phyloP scores from a whole-genome alignment of 2,329 filamentous ascomycete species.

The Xylaria sp. region DNA sequence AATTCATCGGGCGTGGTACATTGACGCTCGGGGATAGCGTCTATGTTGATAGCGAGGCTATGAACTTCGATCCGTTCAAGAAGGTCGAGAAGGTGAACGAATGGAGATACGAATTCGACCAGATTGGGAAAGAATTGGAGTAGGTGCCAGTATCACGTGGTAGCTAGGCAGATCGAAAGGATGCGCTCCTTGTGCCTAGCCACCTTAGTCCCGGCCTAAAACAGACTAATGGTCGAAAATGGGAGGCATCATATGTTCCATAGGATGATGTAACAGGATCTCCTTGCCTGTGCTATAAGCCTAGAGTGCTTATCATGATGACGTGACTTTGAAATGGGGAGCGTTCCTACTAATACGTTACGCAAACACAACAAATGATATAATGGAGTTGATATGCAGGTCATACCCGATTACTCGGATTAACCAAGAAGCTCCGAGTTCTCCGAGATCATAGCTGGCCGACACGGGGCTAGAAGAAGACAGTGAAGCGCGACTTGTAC shows the following conservation, averaged over 20 bases:
- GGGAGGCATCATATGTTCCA: background rate
- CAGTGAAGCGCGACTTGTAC: background rate
- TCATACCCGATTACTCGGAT: background rate
- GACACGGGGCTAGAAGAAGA: background rate
- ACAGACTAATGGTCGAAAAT: background rate
- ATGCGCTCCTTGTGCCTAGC: background rate
- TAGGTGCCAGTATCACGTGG: slow-evolving; percentile 12
- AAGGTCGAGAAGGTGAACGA: slow-evolving; percentile 46
- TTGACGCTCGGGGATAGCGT: slow-evolving; percentile 46
- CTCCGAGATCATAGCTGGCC: slow-evolving; percentile 1
- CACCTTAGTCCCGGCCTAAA: too few relatives aligned
- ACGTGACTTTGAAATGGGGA: background rate
- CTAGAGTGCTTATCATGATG: background rate
- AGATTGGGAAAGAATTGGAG: slow-evolving; percentile 47
- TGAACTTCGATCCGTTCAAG: slow-evolving; percentile 51
- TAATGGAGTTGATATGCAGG: background rate
- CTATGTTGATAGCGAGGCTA: slow-evolving; percentile 49
- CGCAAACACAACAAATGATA: background rate
- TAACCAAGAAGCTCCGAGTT: background rate
- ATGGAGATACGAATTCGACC: slow-evolving; percentile 49
- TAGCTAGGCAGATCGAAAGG: background rate
- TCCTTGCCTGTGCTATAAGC: background rate
- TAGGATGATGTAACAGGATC: background rate
- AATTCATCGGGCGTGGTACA: slow-evolving; percentile 39
- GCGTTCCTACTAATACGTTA: background rate